Percentiles rank a stretch among this genome's conserved stretches.
phyloP scores from a whole-genome alignment of 2,329 filamentous ascomycete species.

The Trichoderma koningii region DNA sequence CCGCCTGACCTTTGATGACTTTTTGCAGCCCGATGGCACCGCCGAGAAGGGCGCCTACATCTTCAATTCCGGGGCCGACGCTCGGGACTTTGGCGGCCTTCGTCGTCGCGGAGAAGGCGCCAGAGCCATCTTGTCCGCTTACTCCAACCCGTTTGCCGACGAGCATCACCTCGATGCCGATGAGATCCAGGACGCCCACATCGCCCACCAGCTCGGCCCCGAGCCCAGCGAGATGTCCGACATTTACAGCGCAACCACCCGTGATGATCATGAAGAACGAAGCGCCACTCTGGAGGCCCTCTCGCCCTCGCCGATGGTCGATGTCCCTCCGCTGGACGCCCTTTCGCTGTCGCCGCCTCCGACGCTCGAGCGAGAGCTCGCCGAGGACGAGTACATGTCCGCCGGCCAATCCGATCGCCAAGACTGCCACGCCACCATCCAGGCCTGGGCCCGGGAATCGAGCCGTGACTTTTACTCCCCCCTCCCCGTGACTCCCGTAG shows the following conservation, averaged over 20 bases:
- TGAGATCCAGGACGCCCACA: slow-evolving; percentile 44
- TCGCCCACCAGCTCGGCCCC: slow-evolving; percentile 48
- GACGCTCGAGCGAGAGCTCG: slow-evolving; percentile 43
- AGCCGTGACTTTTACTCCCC: slow-evolving; percentile 62
- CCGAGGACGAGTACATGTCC: slow-evolving; percentile 54
- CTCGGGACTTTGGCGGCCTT: slow-evolving; percentile 48
- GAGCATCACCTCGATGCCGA: slow-evolving; percentile 56
- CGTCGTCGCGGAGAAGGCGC: slow-evolving; percentile 52
- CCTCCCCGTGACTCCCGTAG: slow-evolving; percentile 54
- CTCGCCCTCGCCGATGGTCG: slow-evolving; percentile 36
- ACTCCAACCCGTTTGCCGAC: slow-evolving; percentile 62
- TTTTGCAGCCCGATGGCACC: slow-evolving; percentile 53
- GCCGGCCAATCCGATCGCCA: slow-evolving; percentile 50
- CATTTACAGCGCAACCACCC: slow-evolving; percentile 60
- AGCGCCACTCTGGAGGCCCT: slow-evolving; percentile 32
- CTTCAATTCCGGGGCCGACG: slow-evolving; percentile 58
- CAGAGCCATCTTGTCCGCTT: slow-evolving; percentile 49
- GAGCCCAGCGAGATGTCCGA: slow-evolving; percentile 54
- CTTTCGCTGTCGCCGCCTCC: slow-evolving; percentile 30
- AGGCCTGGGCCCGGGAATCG: slow-evolving; percentile 63
- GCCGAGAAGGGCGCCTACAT: slow-evolving; percentile 59
- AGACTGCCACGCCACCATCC: slow-evolving; percentile 61
- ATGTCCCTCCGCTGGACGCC: slow-evolving; percentile 35
- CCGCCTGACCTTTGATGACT: slow-evolving; percentile 59
- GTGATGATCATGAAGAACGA: slow-evolving; percentile 37